Percentiles rank a stretch among this genome's conserved stretches.
phyloP scores from a whole-genome alignment of 495 filamentous ascomycete genomes.

The Beverwykella pulmonaria region DNA sequence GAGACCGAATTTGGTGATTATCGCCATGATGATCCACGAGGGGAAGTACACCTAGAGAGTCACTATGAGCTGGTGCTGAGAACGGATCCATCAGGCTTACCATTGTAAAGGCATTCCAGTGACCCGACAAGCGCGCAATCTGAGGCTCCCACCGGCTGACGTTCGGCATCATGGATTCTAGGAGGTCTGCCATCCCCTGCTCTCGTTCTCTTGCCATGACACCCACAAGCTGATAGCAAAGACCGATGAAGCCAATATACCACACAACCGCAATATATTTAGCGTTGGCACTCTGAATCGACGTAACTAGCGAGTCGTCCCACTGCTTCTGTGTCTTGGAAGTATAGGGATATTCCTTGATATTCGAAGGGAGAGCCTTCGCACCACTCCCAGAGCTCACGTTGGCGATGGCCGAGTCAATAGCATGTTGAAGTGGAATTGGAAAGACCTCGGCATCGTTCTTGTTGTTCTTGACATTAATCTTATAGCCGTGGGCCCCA shows the following conservation, averaged over 20 bases:
- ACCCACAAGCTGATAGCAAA: conserved; percentile 76
- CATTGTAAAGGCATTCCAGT: conserved; percentile 56
- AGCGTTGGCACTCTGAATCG: conserved; percentile 65
- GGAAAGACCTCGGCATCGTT: conserved; percentile 71
- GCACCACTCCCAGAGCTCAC: conserved; percentile 40
- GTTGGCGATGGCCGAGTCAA: conserved; percentile 69
- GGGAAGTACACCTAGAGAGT: conserved; percentile 59
- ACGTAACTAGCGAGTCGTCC: conserved; percentile 58
- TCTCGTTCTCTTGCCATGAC: conserved; percentile 78
- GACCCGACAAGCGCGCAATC: conserved; percentile 64
- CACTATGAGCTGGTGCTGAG: not conserved
- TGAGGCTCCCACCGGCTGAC: conserved; percentile 66
- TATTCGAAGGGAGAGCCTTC: conserved; percentile 47
- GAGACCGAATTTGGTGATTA: conserved; percentile 63
- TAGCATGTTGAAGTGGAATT: conserved; percentile 72
- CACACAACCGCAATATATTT: conserved; percentile 65
- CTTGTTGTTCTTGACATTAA: conserved; percentile 57
- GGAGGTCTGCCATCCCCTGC: conserved; percentile 73
- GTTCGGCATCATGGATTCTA: conserved; percentile 82
- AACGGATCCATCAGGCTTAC: not conserved
- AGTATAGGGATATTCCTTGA: conserved; percentile 70
- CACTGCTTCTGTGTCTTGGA: conserved; percentile 64
- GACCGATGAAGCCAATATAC: conserved; percentile 66
- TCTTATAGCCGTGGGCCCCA: conserved; percentile 56
- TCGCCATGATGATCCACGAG: conserved; percentile 68